Conservation (phyloP, 371 early-diverging fungal genomes). For the Funneliformis caledonium region DNA sequence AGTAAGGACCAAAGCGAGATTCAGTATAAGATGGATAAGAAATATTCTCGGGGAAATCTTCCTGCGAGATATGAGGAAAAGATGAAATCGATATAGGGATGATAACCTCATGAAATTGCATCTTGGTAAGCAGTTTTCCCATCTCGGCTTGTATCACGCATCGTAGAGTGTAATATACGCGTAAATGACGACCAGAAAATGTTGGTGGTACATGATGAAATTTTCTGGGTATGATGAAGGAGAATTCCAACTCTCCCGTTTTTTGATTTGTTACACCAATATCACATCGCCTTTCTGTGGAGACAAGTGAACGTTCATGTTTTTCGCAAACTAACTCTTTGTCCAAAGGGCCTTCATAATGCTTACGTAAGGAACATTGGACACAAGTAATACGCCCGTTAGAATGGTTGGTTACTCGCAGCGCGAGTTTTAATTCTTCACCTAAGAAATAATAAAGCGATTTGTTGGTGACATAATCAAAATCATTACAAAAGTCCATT, state of each 20-base stretch:
- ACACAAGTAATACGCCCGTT: constrained; percentile 25
- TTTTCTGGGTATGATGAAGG: constrained; percentile 19
- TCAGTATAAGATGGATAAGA: not conserved
- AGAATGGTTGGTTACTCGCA: constrained; percentile 14
- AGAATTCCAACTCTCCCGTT: constrained; percentile 21
- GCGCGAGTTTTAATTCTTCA: not conserved
- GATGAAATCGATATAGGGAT: constrained; percentile 23
- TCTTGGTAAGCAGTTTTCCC: constrained; percentile 9
- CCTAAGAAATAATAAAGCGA: constrained; percentile 3
- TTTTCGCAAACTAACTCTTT: constrained; percentile 3
- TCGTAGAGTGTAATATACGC: constrained; percentile 26
- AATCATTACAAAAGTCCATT: not conserved
- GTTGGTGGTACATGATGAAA: constrained; percentile 25
- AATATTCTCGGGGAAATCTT: not conserved
- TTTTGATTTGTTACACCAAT: not conserved
- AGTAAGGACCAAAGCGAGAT: not conserved
- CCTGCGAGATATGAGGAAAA: not conserved
- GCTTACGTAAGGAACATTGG: constrained; percentile 35
- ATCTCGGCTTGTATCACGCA: constrained; percentile 25
- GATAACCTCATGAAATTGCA: constrained; percentile 24
- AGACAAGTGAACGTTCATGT: constrained; percentile 31
- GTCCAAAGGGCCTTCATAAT: constrained; percentile 28
- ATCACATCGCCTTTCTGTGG: constrained; percentile 25
- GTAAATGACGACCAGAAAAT: constrained; percentile 16
- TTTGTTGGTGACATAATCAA: not conserved